Evolutionary conservation across 805 yeast genomes (phyloP), one percentile per base, ranked within the genome.

Genomic region (Hemisphaericaspora nanyangensis): DNA sequence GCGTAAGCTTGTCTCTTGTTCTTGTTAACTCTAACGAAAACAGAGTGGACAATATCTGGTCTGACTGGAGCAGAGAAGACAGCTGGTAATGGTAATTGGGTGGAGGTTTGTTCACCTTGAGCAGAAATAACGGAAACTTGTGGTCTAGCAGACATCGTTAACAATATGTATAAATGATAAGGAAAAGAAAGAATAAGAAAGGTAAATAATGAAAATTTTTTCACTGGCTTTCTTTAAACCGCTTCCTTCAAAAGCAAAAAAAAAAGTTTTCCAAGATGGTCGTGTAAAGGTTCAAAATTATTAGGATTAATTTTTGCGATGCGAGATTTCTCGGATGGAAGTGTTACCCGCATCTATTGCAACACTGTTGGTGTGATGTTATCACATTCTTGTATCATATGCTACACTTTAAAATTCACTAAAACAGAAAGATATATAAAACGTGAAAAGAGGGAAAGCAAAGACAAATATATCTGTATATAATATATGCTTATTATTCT

Each of bases 1-100:
- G 99, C 96, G 85, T 93, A 93, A 75, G 99, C 97, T 80, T 93
- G 99, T 79, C 99, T 89, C 89, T 91, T 91, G 96, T 93, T 93
- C 93, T 93, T 93, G 95, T 90, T 90, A 63, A 93, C 88, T 70
- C 90, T 85, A 71, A 90, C 86, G 85, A 89, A 93, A 62, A 93
- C 99, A 70, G 96, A 76, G 89, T 90, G 99, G 70, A 93, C 97
- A 68, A 93, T 79, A 72, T 93, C 99, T 68, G 96, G 91, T 82
- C 99, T 90, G 81, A 93, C 95, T 74, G 99, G 99, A 68, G 99
- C 96, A 76, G 88, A 74, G 86, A 93, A 93, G 68, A 93, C 97
- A 65, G 96, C 95, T 78, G 99, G 99, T 66, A 93, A 80, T 63
- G 95, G 87, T 60, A 90, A 74, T 61, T 91, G 79, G 61, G 86